These are phyloP conservation scores for Corymbia calophylla DNA, from an alignment of 441 rosid genomes.

Conservation along the genomic window DNA sequence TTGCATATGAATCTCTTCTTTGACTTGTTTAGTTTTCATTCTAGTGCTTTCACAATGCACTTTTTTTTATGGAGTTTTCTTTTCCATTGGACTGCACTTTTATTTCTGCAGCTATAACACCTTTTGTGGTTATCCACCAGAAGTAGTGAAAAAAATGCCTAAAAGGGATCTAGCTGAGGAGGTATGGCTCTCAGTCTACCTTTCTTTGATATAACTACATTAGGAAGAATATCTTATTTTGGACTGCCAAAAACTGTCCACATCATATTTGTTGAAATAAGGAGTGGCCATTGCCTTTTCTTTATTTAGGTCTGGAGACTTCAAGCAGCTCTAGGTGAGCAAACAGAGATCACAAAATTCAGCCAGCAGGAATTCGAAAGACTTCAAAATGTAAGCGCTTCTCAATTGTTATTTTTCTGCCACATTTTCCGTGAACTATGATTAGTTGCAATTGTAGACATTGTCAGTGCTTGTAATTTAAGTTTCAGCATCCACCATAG, in stretches of 20 bases:
- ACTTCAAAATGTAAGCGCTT: conserved; percentile 67
- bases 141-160: conserved; percentile 94
- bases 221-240: neutral
- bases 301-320: conserved; percentile 88
- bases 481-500: neutral
- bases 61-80: neutral
- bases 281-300: neutral
- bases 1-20: neutral
- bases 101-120: conserved; percentile 70
- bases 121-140: conserved; percentile 91
- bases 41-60: neutral
- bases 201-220: neutral
- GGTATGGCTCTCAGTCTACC: conserved; percentile 32
- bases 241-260: neutral
- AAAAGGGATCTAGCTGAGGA: conserved; percentile 92
- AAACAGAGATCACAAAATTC: conserved; percentile 78
- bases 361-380: conserved; percentile 94
- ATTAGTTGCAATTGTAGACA: neutral
- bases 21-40: neutral
- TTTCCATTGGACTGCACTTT: neutral
- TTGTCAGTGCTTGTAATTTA: neutral
- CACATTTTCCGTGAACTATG: neutral
- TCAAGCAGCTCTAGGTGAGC: conserved; percentile 98
- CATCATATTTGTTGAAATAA: neutral
- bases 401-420: neutral